Conservation (phyloP, 2,329 filamentous ascomycete genomes). For the Fusarium multiceps region DNA sequence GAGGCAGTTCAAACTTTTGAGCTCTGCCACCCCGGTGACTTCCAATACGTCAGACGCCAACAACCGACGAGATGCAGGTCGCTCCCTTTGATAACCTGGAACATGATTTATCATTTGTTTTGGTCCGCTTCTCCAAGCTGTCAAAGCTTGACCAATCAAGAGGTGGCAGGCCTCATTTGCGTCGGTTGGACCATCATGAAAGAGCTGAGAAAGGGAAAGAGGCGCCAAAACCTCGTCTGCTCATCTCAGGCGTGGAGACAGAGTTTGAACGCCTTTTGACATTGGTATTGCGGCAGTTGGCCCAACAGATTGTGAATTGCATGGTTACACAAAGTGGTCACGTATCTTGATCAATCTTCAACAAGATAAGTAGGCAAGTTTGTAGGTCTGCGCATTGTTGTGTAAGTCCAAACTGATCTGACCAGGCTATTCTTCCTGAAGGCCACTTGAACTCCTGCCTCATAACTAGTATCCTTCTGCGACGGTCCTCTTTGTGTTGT, state of each 20-base stretch:
- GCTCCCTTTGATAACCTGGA: not conserved
- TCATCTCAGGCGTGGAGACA: not conserved
- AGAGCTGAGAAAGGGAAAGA: not conserved
- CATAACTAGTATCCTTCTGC: not conserved
- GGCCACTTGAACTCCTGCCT: not conserved
- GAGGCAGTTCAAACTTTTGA: not conserved
- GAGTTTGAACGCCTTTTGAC: not conserved
- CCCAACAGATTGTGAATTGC: not conserved
- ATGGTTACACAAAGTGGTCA: not conserved
- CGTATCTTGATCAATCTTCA: not conserved
- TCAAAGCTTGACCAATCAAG: not conserved
- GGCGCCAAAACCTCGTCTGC: not conserved
- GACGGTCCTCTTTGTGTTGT: not conserved
- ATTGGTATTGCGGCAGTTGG: not conserved
- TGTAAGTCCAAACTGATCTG: not conserved
- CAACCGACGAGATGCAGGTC: not conserved
- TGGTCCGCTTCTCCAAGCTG: not conserved
- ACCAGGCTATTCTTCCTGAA: not conserved
- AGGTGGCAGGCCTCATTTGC: not conserved
- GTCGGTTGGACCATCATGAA: not conserved
- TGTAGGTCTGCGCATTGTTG: not conserved
- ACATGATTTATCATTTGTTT: conserved; percentile 1
- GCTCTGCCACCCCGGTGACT: not conserved
- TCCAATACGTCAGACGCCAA: not conserved
- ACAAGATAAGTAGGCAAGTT: not conserved